These are phyloP conservation scores for Hirschfeldia incana DNA, from an alignment of 345 rosid species.

Conservation along the genomic window DNA sequence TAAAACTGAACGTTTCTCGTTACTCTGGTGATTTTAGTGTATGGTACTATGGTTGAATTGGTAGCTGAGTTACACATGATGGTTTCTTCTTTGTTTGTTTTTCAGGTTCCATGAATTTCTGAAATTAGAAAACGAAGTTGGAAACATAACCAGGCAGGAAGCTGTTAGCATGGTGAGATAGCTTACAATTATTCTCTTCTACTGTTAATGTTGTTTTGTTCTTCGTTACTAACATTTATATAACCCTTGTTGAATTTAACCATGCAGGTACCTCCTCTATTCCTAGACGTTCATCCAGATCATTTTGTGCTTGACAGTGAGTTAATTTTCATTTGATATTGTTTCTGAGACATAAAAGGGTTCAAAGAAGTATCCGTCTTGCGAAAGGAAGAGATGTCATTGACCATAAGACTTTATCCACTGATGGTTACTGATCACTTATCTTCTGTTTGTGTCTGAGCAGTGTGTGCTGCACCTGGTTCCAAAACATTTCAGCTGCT, in stretches of 20 bases:
- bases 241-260: neutral
- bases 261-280: constrained; percentile 86
- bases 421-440: constrained; percentile 5
- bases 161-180: constrained; percentile 87
- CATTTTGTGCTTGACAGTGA: constrained; percentile 90
- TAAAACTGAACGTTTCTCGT: neutral
- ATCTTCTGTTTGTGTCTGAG: constrained; percentile 16
- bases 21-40: neutral
- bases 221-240: neutral
- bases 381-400: neutral
- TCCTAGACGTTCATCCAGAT: constrained; percentile 78
- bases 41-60: neutral
- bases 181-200: neutral
- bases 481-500: constrained; percentile 96
- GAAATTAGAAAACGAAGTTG: constrained; percentile 92
- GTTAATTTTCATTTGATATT: constrained; percentile 42
- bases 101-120: constrained; percentile 92
- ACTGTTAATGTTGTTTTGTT: neutral
- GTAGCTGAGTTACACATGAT: neutral
- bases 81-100: neutral
- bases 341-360: constrained; percentile 4
- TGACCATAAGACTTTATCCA: neutral
- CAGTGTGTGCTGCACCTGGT: constrained; percentile 99
- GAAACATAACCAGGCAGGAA: constrained; percentile 95
- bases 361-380: neutral